Evolutionary conservation across 179 eudicot species (phyloP).

Genomic region (Sideroxylon spinosum): DNA sequence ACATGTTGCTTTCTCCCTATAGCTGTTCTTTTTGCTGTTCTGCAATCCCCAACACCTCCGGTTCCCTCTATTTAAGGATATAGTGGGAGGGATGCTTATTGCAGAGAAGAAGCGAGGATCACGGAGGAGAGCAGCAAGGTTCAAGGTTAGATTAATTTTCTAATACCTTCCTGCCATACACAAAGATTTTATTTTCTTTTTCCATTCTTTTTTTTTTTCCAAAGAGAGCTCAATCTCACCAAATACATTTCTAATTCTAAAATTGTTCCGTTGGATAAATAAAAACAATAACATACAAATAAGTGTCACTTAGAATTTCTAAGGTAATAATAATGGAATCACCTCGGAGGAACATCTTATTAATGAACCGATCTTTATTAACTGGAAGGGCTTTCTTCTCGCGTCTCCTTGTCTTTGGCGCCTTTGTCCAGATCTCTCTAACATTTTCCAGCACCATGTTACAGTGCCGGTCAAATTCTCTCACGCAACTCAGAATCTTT

Average conservation of each 20-base stretch:
- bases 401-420: conserved; percentile 88
- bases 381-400: conserved; percentile 90
- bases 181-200: too few species aligned
- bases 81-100: too few species aligned
- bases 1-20: too few species aligned
- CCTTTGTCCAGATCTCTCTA: conserved; percentile 96
- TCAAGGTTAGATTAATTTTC: too few species aligned
- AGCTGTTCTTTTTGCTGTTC: too few species aligned
- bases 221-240: neutral
- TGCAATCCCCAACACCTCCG: too few species aligned
- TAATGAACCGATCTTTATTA: conserved; percentile 84
- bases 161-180: too few species aligned
- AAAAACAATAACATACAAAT: neutral
- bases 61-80: too few species aligned
- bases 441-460: conserved; percentile 96
- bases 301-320: conserved; percentile 80
- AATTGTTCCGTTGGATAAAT: neutral
- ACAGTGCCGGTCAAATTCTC: conserved; percentile 96
- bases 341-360: conserved; percentile 99
- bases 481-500: conserved; percentile 79
- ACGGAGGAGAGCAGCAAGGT: too few species aligned
- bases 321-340: conserved; percentile 89
- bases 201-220: too few species aligned
- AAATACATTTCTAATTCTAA: neutral
- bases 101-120: too few species aligned